Base-by-base conservation (phyloP, 164 flowering plant species). In the Vitis amurensis region DNA sequence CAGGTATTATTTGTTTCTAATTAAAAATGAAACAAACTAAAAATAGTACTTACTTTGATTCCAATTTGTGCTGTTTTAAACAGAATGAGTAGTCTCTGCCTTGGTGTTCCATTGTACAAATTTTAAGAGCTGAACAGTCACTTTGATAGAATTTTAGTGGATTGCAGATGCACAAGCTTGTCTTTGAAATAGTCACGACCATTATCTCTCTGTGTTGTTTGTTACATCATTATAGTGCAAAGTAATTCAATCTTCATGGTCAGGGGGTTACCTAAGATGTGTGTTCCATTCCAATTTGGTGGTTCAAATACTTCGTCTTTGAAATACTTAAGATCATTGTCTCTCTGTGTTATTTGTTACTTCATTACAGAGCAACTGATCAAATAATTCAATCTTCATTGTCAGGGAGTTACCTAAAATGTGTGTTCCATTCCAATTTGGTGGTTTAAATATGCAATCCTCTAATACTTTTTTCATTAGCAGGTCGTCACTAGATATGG, bases 401-500 rank as follows among this genome's bases (percentile, higher is more conserved):
- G 44, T 31, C 44, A 31, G 44, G 44, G 27, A 23, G 44, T 31
- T 31, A 31, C 44, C 7, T 31, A 31, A 23, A 31, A 31, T 31
- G 4, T 31, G 44, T 31, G 44, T 31, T 31, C 44, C 44, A 0
- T 31, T 6, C 44, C 44, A 4, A 31, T 31, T 31, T 31, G 44
- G 44, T 31, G 44, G 44, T 10, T 59, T 3, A 59, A 13, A 56
- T 48, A 27, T 31, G 12, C 11, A 61, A 61, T 15, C 16, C 44
- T 6, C 49, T 49, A 1, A 14, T 8, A 3, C 5, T 66, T 68
- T 19, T 29, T 17, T 63, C 48, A 49, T 61, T 12, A 55, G 61
- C 78, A 91, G 97, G 79, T 68, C 81, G 66, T 86, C 94, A 48
- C 30, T 85, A 37, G 97, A 94, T 84, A 47, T 87, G 69, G 92